These are phyloP conservation scores for Parascedosporium putredinis DNA, from an alignment of 2,329 filamentous ascomycete species.

Conservation along the genomic window DNA sequence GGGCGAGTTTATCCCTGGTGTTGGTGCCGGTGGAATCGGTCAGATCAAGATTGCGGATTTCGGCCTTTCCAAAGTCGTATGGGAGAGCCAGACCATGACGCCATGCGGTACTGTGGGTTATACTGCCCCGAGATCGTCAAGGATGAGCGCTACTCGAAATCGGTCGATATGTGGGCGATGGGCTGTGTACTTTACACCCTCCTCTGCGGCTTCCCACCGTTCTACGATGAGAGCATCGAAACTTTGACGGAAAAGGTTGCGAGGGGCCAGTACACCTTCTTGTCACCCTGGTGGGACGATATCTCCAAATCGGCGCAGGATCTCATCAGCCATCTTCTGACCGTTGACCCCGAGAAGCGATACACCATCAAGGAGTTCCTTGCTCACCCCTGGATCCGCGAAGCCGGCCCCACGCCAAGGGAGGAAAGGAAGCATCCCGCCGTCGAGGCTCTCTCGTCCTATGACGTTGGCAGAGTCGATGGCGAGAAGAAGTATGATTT, in stretches of 20 bases:
- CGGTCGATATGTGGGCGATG: slow-evolving; percentile 98
- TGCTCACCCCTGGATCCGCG: slow-evolving; percentile 84
- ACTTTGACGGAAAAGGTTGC: slow-evolving; percentile 96
- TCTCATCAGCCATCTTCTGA: slow-evolving; percentile 83
- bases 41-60: slow-evolving; percentile 97
- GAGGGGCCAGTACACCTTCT: slow-evolving; percentile 89
- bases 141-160: slow-evolving; percentile 97
- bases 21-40: slow-evolving; percentile 83
- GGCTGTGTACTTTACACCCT: slow-evolving; percentile 95
- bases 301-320: slow-evolving; percentile 94
- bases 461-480: slow-evolving; percentile 44
- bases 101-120: slow-evolving; percentile 98
- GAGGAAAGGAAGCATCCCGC: slow-evolving; percentile 49
- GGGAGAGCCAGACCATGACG: slow-evolving; percentile 97
- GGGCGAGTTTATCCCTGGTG: slow-evolving; percentile 76
- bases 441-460: slow-evolving; percentile 32
- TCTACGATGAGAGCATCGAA: slow-evolving; percentile 97
- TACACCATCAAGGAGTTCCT: slow-evolving; percentile 92
- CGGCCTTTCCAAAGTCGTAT: slow-evolving; percentile 93
- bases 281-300: slow-evolving; percentile 99
- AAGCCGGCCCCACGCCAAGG: slow-evolving; percentile 45
- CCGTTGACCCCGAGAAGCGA: slow-evolving; percentile 88
- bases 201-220: slow-evolving; percentile 93
- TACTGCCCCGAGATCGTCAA: slow-evolving; percentile 98
- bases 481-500: slow-evolving; percentile 73